Evolutionary conservation across 108 stramenopile species (phyloP).

Genomic region (Licmophora abbreviata): DNA sequence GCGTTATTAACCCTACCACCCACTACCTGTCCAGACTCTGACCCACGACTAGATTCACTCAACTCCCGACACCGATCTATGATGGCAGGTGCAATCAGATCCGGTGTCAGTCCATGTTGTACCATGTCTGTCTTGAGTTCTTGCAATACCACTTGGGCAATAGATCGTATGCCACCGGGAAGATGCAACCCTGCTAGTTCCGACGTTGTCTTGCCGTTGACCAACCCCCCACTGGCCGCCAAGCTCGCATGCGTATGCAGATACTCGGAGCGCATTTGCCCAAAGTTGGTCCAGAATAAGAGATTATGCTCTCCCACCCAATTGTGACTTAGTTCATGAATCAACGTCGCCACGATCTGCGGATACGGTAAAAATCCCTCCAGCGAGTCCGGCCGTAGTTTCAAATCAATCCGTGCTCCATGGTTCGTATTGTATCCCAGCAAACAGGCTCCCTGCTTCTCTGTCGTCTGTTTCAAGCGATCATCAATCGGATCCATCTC

Average conservation of each 20-base stretch:
- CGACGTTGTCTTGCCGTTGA: constrained; percentile 55
- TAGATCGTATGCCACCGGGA: constrained; percentile 15
- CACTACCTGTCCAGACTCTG: constrained; percentile 12
- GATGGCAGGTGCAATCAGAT: constrained; percentile 35
- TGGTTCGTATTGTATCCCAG: constrained; percentile 79
- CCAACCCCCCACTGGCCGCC: constrained; percentile 23
- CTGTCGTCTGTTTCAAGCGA: constrained; percentile 53
- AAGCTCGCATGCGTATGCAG: constrained; percentile 35
- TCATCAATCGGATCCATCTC: constrained; percentile 86
- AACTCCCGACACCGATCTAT: constrained; percentile 36
- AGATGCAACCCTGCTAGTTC: constrained; percentile 30
- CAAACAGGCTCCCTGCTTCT: constrained; percentile 45
- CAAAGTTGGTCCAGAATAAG: constrained; percentile 73
- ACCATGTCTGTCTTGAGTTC: constrained; percentile 55
- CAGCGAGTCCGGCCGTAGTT: constrained; percentile 57
- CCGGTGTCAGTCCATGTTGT: constrained; percentile 51
- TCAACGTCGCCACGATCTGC: constrained; percentile 52
- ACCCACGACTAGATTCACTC: constrained; percentile 3
- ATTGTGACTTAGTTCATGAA: constrained; percentile 78
- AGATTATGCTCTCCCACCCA: constrained; percentile 75
- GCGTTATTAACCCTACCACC: constrained; percentile 9
- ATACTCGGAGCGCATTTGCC: constrained; percentile 69
- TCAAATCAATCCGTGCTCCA: constrained; percentile 61
- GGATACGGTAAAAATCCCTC: constrained; percentile 48
- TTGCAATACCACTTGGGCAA: constrained; percentile 28